Percentiles rank a stretch among this genome's conserved stretches.
These are phyloP conservation scores for Sporobolomyces pararoseus DNA, from an alignment of 768 basidiomycete genomes.

Conservation along the genomic window DNA sequence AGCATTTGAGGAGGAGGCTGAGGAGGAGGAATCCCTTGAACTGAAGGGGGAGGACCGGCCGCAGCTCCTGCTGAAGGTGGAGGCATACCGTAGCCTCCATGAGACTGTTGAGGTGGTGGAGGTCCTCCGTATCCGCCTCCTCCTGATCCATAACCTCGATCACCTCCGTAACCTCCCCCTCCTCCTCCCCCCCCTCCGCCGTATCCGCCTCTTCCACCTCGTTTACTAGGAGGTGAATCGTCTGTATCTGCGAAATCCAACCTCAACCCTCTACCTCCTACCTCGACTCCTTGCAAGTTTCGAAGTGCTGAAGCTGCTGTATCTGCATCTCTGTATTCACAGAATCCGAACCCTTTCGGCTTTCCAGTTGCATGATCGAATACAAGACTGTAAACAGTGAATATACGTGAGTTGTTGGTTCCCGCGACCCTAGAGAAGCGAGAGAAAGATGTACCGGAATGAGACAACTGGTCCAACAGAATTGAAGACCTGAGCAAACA, in stretches of 20 bases:
- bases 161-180: slow-evolving; percentile 2
- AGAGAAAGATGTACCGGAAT: slow-evolving; percentile 35
- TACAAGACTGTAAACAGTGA: slow-evolving; percentile 39
- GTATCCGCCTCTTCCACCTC: slow-evolving; percentile 38
- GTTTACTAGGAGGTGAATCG: slow-evolving; percentile 84
- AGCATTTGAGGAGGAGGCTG: slow-evolving; percentile 7
- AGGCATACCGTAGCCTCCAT: slow-evolving; percentile 5
- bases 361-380: slow-evolving; percentile 67
- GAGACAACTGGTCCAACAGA: slow-evolving; percentile 46
- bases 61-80: slow-evolving; percentile 8
- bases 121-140: not conserved
- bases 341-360: slow-evolving; percentile 72
- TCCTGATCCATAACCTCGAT: slow-evolving; percentile 1
- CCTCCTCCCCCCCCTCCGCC: slow-evolving; percentile 40
- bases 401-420: too few species aligned
- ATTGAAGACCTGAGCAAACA: slow-evolving; percentile 39
- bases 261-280: slow-evolving; percentile 84
- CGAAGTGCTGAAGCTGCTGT: slow-evolving; percentile 92
- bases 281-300: slow-evolving; percentile 87
- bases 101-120: not conserved
- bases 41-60: not conserved
- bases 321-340: slow-evolving; percentile 67
- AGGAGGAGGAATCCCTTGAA: slow-evolving; percentile 9
- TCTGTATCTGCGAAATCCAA: slow-evolving; percentile 93
- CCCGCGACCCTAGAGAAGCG: not conserved